Evolutionary conservation across 202 grass and related monocot genomes (phyloP), one percentile per base, ranked within the genome.

Genomic region (Brachypodium distachyon): DNA sequence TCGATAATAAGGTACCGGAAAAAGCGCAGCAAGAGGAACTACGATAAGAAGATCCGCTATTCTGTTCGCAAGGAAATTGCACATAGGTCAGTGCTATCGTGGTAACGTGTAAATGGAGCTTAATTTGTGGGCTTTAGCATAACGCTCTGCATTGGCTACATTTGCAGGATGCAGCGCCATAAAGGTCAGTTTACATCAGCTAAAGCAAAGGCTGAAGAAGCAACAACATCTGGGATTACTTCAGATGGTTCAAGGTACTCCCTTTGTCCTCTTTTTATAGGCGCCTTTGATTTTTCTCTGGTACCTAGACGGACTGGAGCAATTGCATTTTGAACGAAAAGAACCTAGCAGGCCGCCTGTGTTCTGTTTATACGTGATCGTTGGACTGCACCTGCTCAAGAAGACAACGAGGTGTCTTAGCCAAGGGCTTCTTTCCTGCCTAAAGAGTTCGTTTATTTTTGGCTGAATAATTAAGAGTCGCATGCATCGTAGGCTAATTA

Each of bases 11-110:
- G 95, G 74, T 98, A 94, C 53, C 84, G 91, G 22, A 87, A 98
- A 46, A 98, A 98, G 74, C 82, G 95, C 58, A 98, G 95, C 77
- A 91, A 95, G 71, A 87, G 95, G 57, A 98, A 95, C 42, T 98
- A 92, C 18, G 91, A 98, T 84, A 98, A 98, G 83, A 98, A 90
- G 82, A 95, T 95, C 42, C 82, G 95, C 36, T 98, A 98, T 47
- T 81, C 74, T 63, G 95, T 98, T 23, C 61, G 95, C 38, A 98
- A 98, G 81, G 95, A 98, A 80, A 91, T 98, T 46, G 95, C 95
- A 13, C 77, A 92, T 26, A 98, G 95, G 95, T 98, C 82, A 67
- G 81, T 72, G 19, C 48, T 40, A 10, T 42, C 40, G 64, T 47
- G 6, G 75, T 56, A 36, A 46, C 48, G 23, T 26, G 18, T 1